Percentiles rank a stretch among this genome's conserved stretches.
These are phyloP conservation scores for Plantago lanceolata DNA, from an alignment of 305 asterid genomes.

Conservation along the genomic window DNA sequence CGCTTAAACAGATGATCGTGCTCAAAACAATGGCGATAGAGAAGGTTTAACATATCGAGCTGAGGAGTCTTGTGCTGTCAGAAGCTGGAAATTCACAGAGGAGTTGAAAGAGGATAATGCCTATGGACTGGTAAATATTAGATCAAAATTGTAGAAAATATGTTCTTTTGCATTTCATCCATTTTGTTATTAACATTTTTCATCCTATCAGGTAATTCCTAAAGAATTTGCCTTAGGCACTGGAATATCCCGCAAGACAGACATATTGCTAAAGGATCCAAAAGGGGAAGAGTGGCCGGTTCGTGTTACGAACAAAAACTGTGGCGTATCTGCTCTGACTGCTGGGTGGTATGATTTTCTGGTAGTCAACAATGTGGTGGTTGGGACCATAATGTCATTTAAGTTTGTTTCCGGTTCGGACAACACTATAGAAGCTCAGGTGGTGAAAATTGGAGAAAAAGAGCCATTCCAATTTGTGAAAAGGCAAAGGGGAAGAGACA, in stretches of 20 bases:
- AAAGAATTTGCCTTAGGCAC: background rate
- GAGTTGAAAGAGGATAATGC: background rate
- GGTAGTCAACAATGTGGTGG: constrained; percentile 2
- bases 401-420: constrained; percentile 4
- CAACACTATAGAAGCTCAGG: background rate
- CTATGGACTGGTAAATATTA: background rate
- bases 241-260: background rate
- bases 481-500: background rate
- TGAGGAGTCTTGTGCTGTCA: background rate
- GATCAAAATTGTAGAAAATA: background rate
- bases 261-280: background rate
- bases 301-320: background rate
- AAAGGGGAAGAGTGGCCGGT: constrained; percentile 4
- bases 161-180: background rate
- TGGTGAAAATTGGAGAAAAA: background rate
- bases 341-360: constrained; percentile 10
- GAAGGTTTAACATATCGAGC: background rate
- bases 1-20: background rate
- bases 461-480: background rate
- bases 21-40: background rate
- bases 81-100: background rate
- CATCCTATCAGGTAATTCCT: background rate
- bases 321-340: background rate
- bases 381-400: constrained; percentile 3
- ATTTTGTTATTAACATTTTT: background rate